phyloP scores from a whole-genome alignment of 768 basidiomycete species.

The Amanita rubescens region DNA sequence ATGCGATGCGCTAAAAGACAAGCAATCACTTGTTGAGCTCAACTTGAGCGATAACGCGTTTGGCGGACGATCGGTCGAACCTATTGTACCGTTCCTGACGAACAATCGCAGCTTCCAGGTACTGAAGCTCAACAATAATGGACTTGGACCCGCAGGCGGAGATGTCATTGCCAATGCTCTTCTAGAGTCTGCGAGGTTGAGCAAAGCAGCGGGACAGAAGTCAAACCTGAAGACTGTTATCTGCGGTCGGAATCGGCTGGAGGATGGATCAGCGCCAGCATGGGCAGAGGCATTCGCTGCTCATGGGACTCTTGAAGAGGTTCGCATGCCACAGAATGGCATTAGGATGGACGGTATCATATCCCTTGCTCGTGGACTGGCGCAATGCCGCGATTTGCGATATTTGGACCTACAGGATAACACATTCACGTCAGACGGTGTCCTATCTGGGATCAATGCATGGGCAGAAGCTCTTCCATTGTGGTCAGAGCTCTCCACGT shows the following conservation, averaged over 20 bases:
- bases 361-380: slow-evolving; percentile 67
- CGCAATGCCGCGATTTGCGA: slow-evolving; percentile 56
- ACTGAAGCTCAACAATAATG: slow-evolving; percentile 94
- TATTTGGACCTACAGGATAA: slow-evolving; percentile 92
- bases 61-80: slow-evolving; percentile 89
- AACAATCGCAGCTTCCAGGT: slow-evolving; percentile 76
- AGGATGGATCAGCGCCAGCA: slow-evolving; percentile 74
- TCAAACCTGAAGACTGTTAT: slow-evolving; percentile 76
- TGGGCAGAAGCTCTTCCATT: slow-evolving; percentile 59
- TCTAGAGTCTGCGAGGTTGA: slow-evolving; percentile 62
- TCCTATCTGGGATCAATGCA: slow-evolving; percentile 40
- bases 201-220: slow-evolving; percentile 54
- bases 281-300: slow-evolving; percentile 89
- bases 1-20: slow-evolving; percentile 79
- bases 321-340: slow-evolving; percentile 96
- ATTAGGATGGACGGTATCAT: slow-evolving; percentile 90
- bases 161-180: slow-evolving; percentile 80
- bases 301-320: slow-evolving; percentile 74
- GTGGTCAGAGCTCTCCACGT: slow-evolving; percentile 66
- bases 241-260: slow-evolving; percentile 94
- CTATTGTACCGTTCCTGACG: slow-evolving; percentile 85
- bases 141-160: slow-evolving; percentile 88
- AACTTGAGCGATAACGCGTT: slow-evolving; percentile 96
- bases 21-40: slow-evolving; percentile 76
- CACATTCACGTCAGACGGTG: slow-evolving; percentile 61